Conservation (phyloP, 192 early-diverging fungal species). For the Entomortierella beljakovae region DNA sequence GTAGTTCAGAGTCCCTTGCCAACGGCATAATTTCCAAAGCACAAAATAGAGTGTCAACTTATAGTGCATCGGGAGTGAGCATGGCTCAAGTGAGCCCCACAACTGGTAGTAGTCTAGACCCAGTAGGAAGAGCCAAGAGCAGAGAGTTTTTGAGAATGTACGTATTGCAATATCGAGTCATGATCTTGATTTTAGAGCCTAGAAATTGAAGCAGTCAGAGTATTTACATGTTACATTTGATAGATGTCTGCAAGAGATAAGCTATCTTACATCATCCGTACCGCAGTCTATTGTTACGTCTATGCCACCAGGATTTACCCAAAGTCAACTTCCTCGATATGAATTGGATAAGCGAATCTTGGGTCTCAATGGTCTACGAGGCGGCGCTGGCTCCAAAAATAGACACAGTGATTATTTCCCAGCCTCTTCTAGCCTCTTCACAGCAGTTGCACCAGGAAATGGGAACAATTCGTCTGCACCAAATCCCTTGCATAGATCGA, state of each 20-base stretch:
- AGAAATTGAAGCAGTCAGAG: neutral
- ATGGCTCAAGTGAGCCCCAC: slow-evolving; percentile 54
- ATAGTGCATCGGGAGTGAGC: slow-evolving; percentile 29
- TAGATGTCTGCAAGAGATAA: slow-evolving; percentile 53
- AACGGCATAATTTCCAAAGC: slow-evolving; percentile 21
- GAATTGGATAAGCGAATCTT: slow-evolving; percentile 33
- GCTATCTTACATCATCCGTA: slow-evolving; percentile 44
- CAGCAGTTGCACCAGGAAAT: neutral
- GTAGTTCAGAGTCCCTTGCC: neutral
- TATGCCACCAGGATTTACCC: slow-evolving; percentile 19
- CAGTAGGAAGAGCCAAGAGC: slow-evolving; percentile 48
- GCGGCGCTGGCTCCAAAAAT: slow-evolving; percentile 18
- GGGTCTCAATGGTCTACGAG: slow-evolving; percentile 34
- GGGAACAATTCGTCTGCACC: neutral
- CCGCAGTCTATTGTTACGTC: slow-evolving; percentile 29
- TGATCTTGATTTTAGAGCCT: neutral
- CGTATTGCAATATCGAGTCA: neutral
- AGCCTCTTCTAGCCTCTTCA: neutral
- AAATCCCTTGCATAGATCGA: slow-evolving; percentile 28
- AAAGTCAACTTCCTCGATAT: slow-evolving; percentile 27
- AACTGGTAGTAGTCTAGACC: slow-evolving; percentile 26
- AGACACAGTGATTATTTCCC: slow-evolving; percentile 48
- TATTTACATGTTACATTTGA: neutral
- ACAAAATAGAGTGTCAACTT: slow-evolving; percentile 51
- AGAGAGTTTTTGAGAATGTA: slow-evolving; percentile 54